phyloP scores from a whole-genome alignment of 2,329 filamentous ascomycete species.

The Sporothrix schenckii region DNA sequence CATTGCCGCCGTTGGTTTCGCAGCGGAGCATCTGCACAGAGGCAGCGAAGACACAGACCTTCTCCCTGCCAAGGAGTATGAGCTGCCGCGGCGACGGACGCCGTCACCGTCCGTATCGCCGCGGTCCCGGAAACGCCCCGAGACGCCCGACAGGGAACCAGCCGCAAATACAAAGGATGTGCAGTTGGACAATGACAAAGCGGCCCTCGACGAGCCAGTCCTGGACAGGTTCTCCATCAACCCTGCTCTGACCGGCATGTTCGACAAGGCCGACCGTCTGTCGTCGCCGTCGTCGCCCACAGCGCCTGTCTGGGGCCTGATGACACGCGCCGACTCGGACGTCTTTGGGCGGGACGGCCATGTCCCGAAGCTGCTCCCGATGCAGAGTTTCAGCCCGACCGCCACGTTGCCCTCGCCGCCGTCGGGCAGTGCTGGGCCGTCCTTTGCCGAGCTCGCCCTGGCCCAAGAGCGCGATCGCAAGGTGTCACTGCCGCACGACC shows the following conservation, averaged over 20 bases:
- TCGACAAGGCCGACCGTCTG: conserved; percentile 28
- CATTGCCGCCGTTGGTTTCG: not conserved
- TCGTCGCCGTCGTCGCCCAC: conserved; percentile 29
- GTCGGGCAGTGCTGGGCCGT: not conserved
- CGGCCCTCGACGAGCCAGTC: not conserved
- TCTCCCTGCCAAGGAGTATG: not conserved
- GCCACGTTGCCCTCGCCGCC: conserved; percentile 31
- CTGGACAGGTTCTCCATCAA: conserved; percentile 37
- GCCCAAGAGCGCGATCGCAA: conserved; percentile 44
- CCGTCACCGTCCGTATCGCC: not conserved
- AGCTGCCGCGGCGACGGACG: not conserved
- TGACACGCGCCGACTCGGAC: conserved; percentile 37
- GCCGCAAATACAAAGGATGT: not conserved
- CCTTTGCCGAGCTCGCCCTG: conserved; percentile 33
- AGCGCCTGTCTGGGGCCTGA: conserved; percentile 40
- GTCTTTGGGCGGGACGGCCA: conserved; percentile 41
- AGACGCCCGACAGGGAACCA: not conserved
- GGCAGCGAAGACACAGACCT: conserved; percentile 19
- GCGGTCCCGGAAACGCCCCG: not conserved
- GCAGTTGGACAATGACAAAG: not conserved
- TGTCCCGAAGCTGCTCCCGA: conserved; percentile 42
- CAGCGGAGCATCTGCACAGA: not conserved
- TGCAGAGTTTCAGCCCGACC: conserved; percentile 36
- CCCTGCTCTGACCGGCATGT: conserved; percentile 35
- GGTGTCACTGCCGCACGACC: conserved; percentile 44